These are phyloP conservation scores for Gnetum montanum DNA, from an alignment of 75 land plant species.

Conservation along the genomic window DNA sequence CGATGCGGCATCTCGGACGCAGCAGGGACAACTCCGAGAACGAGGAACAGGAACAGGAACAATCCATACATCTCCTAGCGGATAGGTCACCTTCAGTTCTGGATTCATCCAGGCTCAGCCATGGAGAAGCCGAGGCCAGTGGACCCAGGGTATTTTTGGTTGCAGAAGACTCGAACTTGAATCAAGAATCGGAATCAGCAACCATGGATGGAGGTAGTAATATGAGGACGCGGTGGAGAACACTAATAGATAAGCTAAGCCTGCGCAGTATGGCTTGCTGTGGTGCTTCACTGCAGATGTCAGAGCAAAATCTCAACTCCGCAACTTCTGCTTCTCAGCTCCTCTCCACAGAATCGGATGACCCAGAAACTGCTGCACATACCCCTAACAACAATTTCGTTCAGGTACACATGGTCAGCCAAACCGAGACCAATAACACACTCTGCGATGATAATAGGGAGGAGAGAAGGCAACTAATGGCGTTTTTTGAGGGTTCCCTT, in stretches of 20 bases:
- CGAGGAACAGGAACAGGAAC: conserved; percentile 1
- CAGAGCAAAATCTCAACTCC: background rate
- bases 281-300: background rate
- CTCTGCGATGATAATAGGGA: background rate
- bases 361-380: background rate
- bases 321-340: background rate
- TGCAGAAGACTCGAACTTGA: background rate
- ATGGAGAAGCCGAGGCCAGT: background rate
- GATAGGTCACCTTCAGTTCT: conserved; percentile 3
- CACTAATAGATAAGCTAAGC: background rate
- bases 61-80: background rate
- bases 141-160: conserved; percentile 4
- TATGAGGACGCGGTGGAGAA: conserved; percentile 2
- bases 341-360: background rate
- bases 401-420: background rate
- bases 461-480: conserved; percentile 1
- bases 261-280: conserved; percentile 2
- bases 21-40: background rate
- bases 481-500: background rate
- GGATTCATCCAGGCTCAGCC: background rate
- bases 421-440: too few species aligned
- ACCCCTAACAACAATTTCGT: background rate
- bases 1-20: background rate
- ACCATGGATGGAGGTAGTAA: conserved; percentile 2
- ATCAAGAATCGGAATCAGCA: background rate